Evolutionary conservation across 495 filamentous ascomycete genomes (phyloP).

Genomic region (Penicillium coffeae): DNA sequence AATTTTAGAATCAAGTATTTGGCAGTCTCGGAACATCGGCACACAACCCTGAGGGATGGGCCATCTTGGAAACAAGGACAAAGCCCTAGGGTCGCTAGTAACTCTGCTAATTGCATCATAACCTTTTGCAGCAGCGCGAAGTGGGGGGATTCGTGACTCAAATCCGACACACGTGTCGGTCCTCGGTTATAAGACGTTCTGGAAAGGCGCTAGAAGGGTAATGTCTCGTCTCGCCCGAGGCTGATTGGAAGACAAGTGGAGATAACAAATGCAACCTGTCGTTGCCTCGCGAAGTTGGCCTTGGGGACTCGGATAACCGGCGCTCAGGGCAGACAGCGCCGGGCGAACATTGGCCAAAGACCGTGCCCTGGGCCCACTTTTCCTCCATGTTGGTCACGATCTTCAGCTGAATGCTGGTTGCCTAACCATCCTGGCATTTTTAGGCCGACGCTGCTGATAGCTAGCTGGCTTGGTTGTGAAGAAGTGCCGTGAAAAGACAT

Average conservation of each 20-base stretch:
- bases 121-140: background rate
- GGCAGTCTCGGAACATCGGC: too few species aligned
- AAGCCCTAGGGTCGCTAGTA: background rate
- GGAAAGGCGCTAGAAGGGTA: slow-evolving; percentile 21
- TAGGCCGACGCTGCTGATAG: slow-evolving; percentile 1
- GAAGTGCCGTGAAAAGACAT: background rate
- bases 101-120: slow-evolving; percentile 1
- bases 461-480: background rate
- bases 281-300: background rate
- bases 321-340: background rate
- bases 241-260: slow-evolving; percentile 6
- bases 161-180: background rate
- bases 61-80: too few species aligned
- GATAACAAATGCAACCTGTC: background rate
- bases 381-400: slow-evolving; percentile 2
- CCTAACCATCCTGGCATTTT: slow-evolving; percentile 3
- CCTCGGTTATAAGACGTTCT: slow-evolving; percentile 13
- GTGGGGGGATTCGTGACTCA: slow-evolving; percentile 5
- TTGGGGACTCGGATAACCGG: background rate
- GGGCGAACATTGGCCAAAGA: slow-evolving; percentile 1
- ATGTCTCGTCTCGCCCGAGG: slow-evolving; percentile 2
- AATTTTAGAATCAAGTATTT: too few species aligned
- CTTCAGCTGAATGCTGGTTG: slow-evolving; percentile 9
- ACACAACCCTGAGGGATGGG: too few species aligned
- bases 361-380: too few species aligned